These are phyloP conservation scores for Chondrostereum purpureum DNA, from an alignment of 1,284 basidiomycete species.

Conservation along the genomic window DNA sequence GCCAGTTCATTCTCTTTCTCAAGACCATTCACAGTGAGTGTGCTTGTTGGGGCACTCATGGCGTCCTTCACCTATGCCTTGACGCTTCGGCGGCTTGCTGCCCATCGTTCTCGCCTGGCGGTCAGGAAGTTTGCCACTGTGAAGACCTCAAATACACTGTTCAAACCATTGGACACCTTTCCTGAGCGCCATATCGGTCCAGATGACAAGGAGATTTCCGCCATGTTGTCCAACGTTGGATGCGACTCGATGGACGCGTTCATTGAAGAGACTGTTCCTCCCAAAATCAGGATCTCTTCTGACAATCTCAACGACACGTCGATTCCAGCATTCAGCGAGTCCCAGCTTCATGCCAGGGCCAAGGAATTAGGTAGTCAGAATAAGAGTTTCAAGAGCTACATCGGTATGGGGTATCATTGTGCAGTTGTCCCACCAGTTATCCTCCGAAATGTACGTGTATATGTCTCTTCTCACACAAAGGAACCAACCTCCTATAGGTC, in stretches of 20 bases:
- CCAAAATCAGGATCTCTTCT: conserved; percentile 67
- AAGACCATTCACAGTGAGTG: conserved; percentile 15
- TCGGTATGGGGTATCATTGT: conserved; percentile 97
- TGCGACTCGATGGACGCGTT: conserved; percentile 86
- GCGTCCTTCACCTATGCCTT: conserved; percentile 40
- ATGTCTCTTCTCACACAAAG: too few species aligned
- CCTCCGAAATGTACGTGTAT: conserved; percentile 76
- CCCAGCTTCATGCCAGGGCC: conserved; percentile 75
- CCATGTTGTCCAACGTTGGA: conserved; percentile 78
- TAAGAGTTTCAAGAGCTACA: conserved; percentile 84
- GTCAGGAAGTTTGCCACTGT: conserved; percentile 50
- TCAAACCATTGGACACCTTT: conserved; percentile 84
- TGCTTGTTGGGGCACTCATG: conserved; percentile 27
- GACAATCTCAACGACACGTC: conserved; percentile 57
- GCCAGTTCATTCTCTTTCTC: conserved; percentile 18
- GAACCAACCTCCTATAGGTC: conserved; percentile 62
- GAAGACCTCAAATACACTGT: conserved; percentile 51
- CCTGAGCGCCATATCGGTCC: conserved; percentile 87
- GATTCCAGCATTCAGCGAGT: conserved; percentile 79
- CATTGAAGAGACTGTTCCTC: conserved; percentile 73
- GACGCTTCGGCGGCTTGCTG: conserved; percentile 24
- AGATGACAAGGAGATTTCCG: conserved; percentile 63
- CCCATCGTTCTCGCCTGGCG: conserved; percentile 17
- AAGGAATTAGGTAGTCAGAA: conserved; percentile 76
- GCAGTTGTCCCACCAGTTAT: conserved; percentile 92